Percentiles rank a stretch among this genome's conserved stretches.
Conservation (phyloP, 208 protist genomes). For the Phytomonas sp. region DNA sequence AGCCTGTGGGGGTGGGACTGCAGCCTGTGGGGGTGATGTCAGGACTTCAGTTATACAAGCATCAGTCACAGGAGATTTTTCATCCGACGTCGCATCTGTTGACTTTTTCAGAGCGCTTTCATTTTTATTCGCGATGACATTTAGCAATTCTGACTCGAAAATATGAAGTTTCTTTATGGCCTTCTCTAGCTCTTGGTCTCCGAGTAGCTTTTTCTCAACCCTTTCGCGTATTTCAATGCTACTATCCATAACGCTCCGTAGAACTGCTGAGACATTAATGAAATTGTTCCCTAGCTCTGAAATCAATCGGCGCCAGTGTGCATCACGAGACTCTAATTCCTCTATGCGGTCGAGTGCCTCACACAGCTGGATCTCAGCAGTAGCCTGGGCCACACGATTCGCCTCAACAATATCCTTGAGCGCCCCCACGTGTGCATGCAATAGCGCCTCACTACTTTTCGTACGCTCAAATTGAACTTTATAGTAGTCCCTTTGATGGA, state of each 20-base stretch:
- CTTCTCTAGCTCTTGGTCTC: neutral
- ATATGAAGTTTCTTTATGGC: neutral
- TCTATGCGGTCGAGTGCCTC: constrained; percentile 26
- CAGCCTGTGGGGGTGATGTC: neutral
- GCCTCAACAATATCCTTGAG: constrained; percentile 19
- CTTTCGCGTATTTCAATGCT: constrained; percentile 1
- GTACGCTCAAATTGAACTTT: constrained; percentile 45
- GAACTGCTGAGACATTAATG: constrained; percentile 28
- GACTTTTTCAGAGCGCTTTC: neutral
- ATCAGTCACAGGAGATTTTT: neutral
- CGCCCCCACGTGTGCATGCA: constrained; percentile 17
- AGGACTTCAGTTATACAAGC: neutral
- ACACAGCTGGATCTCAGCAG: constrained; percentile 31
- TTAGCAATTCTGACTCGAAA: neutral
- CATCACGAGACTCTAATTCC: constrained; percentile 17
- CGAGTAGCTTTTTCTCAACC: constrained; percentile 2
- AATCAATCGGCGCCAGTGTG: constrained; percentile 23
- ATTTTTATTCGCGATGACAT: neutral
- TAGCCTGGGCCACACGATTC: constrained; percentile 18
- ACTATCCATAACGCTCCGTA: constrained; percentile 34
- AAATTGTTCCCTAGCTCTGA: constrained; percentile 26
- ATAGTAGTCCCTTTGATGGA: constrained; percentile 60
- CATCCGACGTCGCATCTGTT: neutral
- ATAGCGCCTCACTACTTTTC: constrained; percentile 12
- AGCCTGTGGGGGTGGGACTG: neutral